phyloP scores from a whole-genome alignment of 2,329 filamentous ascomycete species.

The Leptosphaerulina australis region DNA sequence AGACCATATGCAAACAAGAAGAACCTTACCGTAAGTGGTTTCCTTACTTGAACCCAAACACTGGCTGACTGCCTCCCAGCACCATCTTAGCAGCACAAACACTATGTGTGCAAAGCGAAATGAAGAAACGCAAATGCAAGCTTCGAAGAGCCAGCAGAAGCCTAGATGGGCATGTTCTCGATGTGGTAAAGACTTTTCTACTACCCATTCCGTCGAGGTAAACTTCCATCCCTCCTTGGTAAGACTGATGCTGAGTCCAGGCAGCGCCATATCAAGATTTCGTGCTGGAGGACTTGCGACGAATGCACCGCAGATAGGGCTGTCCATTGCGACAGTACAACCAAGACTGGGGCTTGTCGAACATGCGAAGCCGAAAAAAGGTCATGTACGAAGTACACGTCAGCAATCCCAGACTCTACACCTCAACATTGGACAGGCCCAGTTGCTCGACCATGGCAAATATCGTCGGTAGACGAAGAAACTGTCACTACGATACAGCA shows the following conservation, averaged over 20 bases:
- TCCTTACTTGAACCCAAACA: neutral
- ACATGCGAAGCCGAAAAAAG: conserved; percentile 9
- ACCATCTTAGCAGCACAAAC: neutral
- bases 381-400: conserved; percentile 17
- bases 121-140: neutral
- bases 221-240: neutral
- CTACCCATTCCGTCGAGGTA: conserved; percentile 1
- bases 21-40: neutral
- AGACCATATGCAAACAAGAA: conserved; percentile 2
- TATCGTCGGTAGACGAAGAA: neutral
- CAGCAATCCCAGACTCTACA: neutral
- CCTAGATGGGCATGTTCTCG: conserved; percentile 7
- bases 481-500: neutral
- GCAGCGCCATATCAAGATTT: conserved; percentile 13
- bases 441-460: neutral
- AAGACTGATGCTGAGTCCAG: neutral
- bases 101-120: neutral
- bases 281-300: conserved; percentile 26
- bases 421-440: neutral
- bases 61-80: neutral
- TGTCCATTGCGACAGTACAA: conserved; percentile 14
- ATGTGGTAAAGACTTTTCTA: conserved; percentile 2
- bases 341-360: conserved; percentile 9
- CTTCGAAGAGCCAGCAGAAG: neutral
- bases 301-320: conserved; percentile 15